Evolutionary conservation across 805 yeast species (phyloP).

Genomic region (Starmerella kuoi): DNA sequence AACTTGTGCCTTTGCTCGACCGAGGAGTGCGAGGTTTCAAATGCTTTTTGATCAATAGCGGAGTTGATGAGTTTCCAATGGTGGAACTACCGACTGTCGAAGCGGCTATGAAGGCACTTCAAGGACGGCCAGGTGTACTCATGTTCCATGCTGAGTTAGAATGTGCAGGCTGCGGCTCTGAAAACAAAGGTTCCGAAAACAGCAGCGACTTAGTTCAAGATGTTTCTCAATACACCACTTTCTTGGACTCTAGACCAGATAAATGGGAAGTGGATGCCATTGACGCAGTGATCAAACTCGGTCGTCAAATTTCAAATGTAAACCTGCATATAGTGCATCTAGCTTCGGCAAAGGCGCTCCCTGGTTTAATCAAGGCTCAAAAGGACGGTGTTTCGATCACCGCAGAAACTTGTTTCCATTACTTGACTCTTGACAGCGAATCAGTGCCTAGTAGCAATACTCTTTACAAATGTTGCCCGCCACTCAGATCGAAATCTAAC

Average conservation of each 20-base stretch:
- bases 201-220: neutral
- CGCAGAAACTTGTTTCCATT: slow-evolving; percentile 93
- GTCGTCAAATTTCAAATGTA: slow-evolving; percentile 32
- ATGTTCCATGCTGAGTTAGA: slow-evolving; percentile 95
- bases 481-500: slow-evolving; percentile 67
- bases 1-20: slow-evolving; percentile 60
- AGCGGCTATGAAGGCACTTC: slow-evolving; percentile 50
- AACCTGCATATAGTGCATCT: slow-evolving; percentile 77
- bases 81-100: slow-evolving; percentile 51
- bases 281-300: slow-evolving; percentile 51
- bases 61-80: slow-evolving; percentile 90
- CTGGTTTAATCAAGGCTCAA: slow-evolving; percentile 56
- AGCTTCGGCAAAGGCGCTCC: slow-evolving; percentile 73
- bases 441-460: slow-evolving; percentile 64
- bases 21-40: slow-evolving; percentile 92
- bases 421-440: slow-evolving; percentile 65
- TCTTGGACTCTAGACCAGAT: slow-evolving; percentile 83
- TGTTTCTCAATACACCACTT: slow-evolving; percentile 48
- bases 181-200: neutral
- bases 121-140: slow-evolving; percentile 53
- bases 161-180: slow-evolving; percentile 9
- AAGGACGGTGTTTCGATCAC: slow-evolving; percentile 36
- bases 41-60: slow-evolving; percentile 82
- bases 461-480: slow-evolving; percentile 90
- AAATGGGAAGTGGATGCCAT: slow-evolving; percentile 77